A percentile compares a stretch with the other conserved stretches of the same genome.
These are phyloP conservation scores for Thelonectria olida DNA, from an alignment of 2,329 filamentous ascomycete genomes.

Conservation along the genomic window DNA sequence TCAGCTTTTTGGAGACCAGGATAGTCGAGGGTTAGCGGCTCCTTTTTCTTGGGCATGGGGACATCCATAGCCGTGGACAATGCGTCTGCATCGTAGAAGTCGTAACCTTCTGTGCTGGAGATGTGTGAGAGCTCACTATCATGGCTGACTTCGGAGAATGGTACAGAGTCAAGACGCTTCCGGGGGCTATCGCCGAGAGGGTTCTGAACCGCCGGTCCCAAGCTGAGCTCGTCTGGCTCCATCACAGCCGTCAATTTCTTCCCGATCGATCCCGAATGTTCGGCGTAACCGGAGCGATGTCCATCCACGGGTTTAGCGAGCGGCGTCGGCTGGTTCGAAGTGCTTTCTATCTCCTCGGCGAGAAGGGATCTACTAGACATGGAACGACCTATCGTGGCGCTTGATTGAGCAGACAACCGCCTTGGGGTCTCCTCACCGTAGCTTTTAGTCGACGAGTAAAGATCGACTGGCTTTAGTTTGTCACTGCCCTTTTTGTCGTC, in stretches of 20 bases:
- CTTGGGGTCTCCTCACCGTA: constrained; percentile 52
- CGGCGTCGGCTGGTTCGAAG: constrained; percentile 70
- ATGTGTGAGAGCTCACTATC: constrained; percentile 56
- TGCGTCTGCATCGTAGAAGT: constrained; percentile 71
- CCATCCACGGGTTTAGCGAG: constrained; percentile 61
- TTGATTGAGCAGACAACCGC: constrained; percentile 40
- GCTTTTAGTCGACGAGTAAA: constrained; percentile 34
- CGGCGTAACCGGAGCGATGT: constrained; percentile 40
- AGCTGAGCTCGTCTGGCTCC: constrained; percentile 60
- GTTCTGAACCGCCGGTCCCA: constrained; percentile 58
- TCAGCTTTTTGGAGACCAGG: constrained; percentile 40
- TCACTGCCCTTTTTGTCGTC: constrained; percentile 44
- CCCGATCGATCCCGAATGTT: constrained; percentile 43
- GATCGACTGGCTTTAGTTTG: constrained; percentile 38
- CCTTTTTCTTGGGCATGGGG: constrained; percentile 51
- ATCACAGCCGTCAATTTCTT: constrained; percentile 57
- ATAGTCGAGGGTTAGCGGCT: constrained; percentile 48
- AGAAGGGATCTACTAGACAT: constrained; percentile 56
- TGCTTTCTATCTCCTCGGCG: constrained; percentile 67
- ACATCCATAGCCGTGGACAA: constrained; percentile 63
- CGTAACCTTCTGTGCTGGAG: constrained; percentile 70
- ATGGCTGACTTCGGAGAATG: constrained; percentile 61
- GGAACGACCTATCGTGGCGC: constrained; percentile 45
- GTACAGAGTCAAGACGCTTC: constrained; percentile 59
- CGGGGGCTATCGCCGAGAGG: constrained; percentile 49